Evolutionary conservation across 2,329 filamentous ascomycete species (phyloP).

Genomic region (Ascochyta koolunga): DNA sequence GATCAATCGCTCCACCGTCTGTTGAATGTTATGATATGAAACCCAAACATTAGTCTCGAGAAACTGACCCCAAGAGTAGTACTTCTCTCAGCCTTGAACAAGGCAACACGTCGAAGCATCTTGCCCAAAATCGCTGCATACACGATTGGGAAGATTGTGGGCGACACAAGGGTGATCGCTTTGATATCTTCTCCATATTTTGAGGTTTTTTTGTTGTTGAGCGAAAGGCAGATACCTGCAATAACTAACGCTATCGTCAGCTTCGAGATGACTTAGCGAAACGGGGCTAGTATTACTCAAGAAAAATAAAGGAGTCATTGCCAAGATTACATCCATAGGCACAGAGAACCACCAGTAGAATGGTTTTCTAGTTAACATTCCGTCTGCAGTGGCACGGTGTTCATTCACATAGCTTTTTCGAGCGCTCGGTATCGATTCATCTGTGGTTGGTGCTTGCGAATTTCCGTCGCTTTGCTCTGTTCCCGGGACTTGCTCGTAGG

Average conservation of each 20-base stretch:
- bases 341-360: background rate
- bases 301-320: background rate
- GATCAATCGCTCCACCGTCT: slow-evolving; percentile 17
- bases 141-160: slow-evolving; percentile 20
- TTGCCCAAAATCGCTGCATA: slow-evolving; percentile 19
- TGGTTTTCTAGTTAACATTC: background rate
- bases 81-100: slow-evolving; percentile 4
- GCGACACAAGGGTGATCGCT: slow-evolving; percentile 10
- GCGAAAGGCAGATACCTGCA: slow-evolving; percentile 1
- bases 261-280: no score
- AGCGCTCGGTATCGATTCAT: no score
- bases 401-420: background rate
- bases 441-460: no score
- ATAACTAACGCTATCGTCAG: background rate
- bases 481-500: no score
- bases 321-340: background rate
- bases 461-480: no score
- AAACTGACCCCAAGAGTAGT: slow-evolving; percentile 8
- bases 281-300: background rate
- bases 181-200: slow-evolving; percentile 15
- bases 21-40: background rate
- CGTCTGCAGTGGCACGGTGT: background rate
- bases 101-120: slow-evolving; percentile 11
- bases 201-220: slow-evolving; percentile 3
- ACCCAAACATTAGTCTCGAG: background rate